These are phyloP conservation scores for Lasiodiplodia gonubiensis DNA, from an alignment of 2,329 filamentous ascomycete species.

Conservation along the genomic window DNA sequence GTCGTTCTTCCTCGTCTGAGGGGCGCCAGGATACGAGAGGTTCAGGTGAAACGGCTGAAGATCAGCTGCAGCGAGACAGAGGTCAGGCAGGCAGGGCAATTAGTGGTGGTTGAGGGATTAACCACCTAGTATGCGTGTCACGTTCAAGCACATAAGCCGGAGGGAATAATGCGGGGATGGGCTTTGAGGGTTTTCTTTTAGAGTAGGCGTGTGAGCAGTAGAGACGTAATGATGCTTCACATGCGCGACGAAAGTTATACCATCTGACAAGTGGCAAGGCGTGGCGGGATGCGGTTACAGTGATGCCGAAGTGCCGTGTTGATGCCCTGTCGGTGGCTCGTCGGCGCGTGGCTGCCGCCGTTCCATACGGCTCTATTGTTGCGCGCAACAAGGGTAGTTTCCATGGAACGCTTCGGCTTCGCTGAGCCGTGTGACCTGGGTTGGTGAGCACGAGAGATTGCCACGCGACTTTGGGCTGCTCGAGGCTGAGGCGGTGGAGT, in stretches of 20 bases:
- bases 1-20: not conserved
- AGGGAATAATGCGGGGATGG: not conserved
- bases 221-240: no score
- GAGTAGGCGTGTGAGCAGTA: not conserved
- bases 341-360: not conserved
- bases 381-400: not conserved
- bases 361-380: not conserved
- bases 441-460: not conserved
- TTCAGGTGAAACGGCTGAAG: not conserved
- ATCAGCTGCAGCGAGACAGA: not conserved
- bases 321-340: not conserved
- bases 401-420: not conserved
- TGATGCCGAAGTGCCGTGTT: slow-evolving; percentile 12
- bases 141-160: not conserved
- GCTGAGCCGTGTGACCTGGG: slow-evolving; percentile 1
- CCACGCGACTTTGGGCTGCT: slow-evolving; percentile 13
- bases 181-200: not conserved
- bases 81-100: not conserved
- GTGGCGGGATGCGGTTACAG: not conserved
- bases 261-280: not conserved
- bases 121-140: not conserved
- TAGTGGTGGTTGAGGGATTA: not conserved
- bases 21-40: not conserved
- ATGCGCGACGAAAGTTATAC: no score
- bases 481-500: slow-evolving; percentile 3